Conservation (phyloP, 2,329 filamentous ascomycete species). For the Nannizzia gypsea region DNA sequence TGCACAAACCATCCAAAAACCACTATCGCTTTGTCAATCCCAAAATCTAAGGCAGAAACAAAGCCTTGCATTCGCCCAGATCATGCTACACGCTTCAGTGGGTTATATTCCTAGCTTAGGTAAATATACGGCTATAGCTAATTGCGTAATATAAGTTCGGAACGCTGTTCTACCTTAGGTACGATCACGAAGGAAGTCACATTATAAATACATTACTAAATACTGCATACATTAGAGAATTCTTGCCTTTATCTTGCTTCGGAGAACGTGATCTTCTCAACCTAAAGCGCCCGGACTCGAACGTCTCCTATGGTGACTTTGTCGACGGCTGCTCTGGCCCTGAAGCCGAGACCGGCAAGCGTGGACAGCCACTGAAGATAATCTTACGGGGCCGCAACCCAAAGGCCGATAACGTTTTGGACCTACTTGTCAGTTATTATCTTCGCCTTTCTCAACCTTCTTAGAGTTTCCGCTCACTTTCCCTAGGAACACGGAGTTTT, state of each 20-base stretch:
- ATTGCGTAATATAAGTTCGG: conserved; percentile 20
- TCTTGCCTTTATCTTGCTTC: conserved; percentile 26
- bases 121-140: conserved; percentile 7
- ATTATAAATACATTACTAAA: neutral
- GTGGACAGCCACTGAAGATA: conserved; percentile 28
- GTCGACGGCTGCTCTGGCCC: conserved; percentile 15
- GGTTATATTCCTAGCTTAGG: conserved; percentile 16
- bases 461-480: neutral
- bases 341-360: conserved; percentile 12
- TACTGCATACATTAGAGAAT: conserved; percentile 18
- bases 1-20: neutral
- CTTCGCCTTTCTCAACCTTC: neutral
- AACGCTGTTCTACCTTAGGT: conserved; percentile 28
- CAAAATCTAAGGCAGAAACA: conserved; percentile 29
- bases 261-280: conserved; percentile 24
- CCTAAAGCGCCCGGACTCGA: conserved; percentile 17
- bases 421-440: conserved; percentile 38
- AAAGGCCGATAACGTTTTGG: conserved; percentile 34
- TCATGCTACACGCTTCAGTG: conserved; percentile 37
- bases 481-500: conserved; percentile 40
- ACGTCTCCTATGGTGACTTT: conserved; percentile 21
- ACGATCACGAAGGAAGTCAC: neutral
- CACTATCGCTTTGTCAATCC: neutral
- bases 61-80: conserved; percentile 38
- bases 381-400: conserved; percentile 30